Evolutionary conservation across 2,329 filamentous ascomycete genomes (phyloP), one percentile per base, ranked within the genome.

Genomic region (Cladophialophora chaetospira): DNA sequence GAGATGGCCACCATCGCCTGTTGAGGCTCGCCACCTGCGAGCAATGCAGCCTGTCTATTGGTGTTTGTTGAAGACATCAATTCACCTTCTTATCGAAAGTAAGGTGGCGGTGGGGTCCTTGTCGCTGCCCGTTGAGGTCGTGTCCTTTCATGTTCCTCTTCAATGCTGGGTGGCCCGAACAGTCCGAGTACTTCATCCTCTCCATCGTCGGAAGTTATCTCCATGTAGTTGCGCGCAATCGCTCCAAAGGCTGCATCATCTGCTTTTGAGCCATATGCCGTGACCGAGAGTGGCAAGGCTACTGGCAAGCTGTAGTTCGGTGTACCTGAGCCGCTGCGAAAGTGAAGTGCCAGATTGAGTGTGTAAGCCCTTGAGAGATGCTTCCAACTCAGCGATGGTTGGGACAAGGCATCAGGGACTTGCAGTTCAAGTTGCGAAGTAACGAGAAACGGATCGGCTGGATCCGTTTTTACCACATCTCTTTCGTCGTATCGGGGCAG

Each of bases 81-180:
- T n/a, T n/a, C n/a, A n/a, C n/a, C 15, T 10, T 15, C 8, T 62
- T 57, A 62, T 50, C 51, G 53, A 29, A 62, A 62, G 49, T 62
- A 62, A 6, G 57, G 45, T 1, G 60, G 60, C 13, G 60, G 60
- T 9, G 60, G 60, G 9, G 57, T 60, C 36, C 58, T 49, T 11
- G 36, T 47, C 15, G 45, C 10, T 3, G 35, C 13, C 17, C 36
- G 33, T 25, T 43, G 42, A 9, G 25, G 23, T 47, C 4, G 46
- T 29, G 15, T 23, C 19, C 43, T 15, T 4, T 21, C 10, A 23
- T 26, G 21, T n/a, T 29, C 10, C 26, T 40, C 42, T 3, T 17
- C 42, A 13, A 29, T 17, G 3, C 40, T 15, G 3, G 45, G 33
- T 9, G 42, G 42, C 9, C 9, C 40, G 19, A 52, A 19, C n/a